phyloP scores from a whole-genome alignment of 345 rosid genomes.

The Pugionium dolabratum region DNA sequence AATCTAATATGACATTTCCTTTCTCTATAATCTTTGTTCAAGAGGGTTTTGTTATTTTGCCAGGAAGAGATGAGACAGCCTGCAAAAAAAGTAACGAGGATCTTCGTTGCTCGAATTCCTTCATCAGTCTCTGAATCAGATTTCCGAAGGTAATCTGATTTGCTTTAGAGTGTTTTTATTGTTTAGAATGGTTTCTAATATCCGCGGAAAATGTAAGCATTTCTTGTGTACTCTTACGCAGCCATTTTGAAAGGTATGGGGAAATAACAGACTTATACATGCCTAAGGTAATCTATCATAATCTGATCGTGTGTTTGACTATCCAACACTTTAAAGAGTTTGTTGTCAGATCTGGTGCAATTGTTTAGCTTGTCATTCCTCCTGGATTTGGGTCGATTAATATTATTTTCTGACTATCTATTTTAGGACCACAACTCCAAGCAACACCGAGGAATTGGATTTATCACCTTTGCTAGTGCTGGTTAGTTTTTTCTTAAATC shows the following conservation, averaged over 20 bases:
- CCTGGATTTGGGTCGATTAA: slow-evolving; percentile 11
- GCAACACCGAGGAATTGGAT: slow-evolving; percentile 94
- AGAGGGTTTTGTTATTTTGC: slow-evolving; percentile 26
- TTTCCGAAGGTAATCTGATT: slow-evolving; percentile 71
- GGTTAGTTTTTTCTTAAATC: slow-evolving; percentile 50
- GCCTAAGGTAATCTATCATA: slow-evolving; percentile 69
- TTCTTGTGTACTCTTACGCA: slow-evolving; percentile 43
- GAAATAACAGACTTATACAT: slow-evolving; percentile 90
- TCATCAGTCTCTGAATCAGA: slow-evolving; percentile 77
- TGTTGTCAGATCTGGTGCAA: background rate
- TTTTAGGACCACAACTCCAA: slow-evolving; percentile 81
- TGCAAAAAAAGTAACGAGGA: slow-evolving; percentile 76
- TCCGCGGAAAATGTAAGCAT: slow-evolving; percentile 13
- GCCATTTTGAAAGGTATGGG: slow-evolving; percentile 94
- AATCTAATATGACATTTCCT: background rate
- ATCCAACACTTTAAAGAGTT: slow-evolving; percentile 6
- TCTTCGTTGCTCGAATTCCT: slow-evolving; percentile 92
- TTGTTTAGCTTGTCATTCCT: background rate
- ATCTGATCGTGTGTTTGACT: slow-evolving; percentile 12
- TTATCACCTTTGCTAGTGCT: slow-evolving; percentile 80
- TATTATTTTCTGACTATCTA: slow-evolving; percentile 19
- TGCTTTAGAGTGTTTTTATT: background rate
- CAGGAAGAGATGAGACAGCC: slow-evolving; percentile 99
- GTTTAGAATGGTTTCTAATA: slow-evolving; percentile 11
- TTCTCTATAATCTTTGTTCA: background rate